Evolutionary conservation across 2,329 filamentous ascomycete species (phyloP).

Genomic region (Calonectria crousiana): DNA sequence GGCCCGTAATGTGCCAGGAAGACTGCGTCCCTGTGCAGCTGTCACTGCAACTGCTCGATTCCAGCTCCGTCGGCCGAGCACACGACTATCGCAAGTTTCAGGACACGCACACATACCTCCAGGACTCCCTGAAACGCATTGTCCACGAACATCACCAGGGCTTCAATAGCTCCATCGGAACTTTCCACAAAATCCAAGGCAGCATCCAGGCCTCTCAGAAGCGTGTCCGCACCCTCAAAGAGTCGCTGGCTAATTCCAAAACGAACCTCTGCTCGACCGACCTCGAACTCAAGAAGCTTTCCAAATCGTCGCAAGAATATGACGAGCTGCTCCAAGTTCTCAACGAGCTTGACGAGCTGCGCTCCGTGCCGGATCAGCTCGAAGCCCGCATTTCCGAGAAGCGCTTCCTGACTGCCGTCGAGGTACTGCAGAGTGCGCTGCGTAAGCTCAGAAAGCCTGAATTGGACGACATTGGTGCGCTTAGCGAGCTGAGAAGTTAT

Average conservation of each 20-base stretch:
- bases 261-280: slow-evolving; percentile 85
- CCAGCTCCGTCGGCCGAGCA: slow-evolving; percentile 91
- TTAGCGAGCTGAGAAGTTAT: slow-evolving; percentile 88
- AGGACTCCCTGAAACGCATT: slow-evolving; percentile 91
- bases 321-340: slow-evolving; percentile 89
- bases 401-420: slow-evolving; percentile 91
- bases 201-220: slow-evolving; percentile 92
- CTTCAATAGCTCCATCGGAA: slow-evolving; percentile 98
- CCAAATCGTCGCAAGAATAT: slow-evolving; percentile 88
- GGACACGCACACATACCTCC: slow-evolving; percentile 87
- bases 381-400: slow-evolving; percentile 97
- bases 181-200: slow-evolving; percentile 97
- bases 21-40: slow-evolving; percentile 94
- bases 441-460: slow-evolving; percentile 87
- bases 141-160: slow-evolving; percentile 99
- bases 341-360: slow-evolving; percentile 86
- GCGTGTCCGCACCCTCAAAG: slow-evolving; percentile 84
- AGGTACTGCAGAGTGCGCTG: slow-evolving; percentile 88
- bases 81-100: slow-evolving; percentile 89
- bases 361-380: slow-evolving; percentile 89
- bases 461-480: slow-evolving; percentile 89
- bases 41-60: slow-evolving; percentile 93
- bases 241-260: slow-evolving; percentile 85
- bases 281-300: slow-evolving; percentile 90
- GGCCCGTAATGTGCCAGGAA: slow-evolving; percentile 90